Base-by-base conservation (phyloP, 2,329 filamentous ascomycete species). In the Aspergillus sp. region DNA sequence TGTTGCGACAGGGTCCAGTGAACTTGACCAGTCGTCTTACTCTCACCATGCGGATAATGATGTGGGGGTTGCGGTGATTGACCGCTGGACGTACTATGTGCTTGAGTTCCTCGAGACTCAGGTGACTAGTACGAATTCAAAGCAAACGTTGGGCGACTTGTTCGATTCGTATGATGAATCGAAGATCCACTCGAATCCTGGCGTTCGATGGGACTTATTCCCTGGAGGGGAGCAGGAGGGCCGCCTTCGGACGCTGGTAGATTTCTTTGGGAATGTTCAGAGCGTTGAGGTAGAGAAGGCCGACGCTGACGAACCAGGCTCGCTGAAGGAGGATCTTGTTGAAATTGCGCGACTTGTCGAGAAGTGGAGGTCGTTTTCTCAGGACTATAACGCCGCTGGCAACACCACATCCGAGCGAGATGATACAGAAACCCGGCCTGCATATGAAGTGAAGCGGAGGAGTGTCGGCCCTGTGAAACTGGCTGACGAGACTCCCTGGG, bases 251-350 rank as follows among this genome's bases (percentile, higher is more conserved):
- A 82, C 95, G 30, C 86, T 99, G 41, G 96, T 96, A 68, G 95
- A 99, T 73, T 99, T 99, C 77, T 98, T 99, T 63, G 95, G 95
- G 22, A 99, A 98, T 72, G 92, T 98, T 13, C 95, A 99, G 73
- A 96, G 93, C 66, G 93, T 99, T 3, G 95, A 98, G 75, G 86
- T 98, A 3, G 90, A 95, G 64, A 82, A 82, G 24, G 79, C 80
- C 45, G 81, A 83, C 51, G 63, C 69, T 39, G 82, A 86, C 46
- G 86, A 87, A 50, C 70, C 67, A 15, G 73, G 69, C 54, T 76
- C 69, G 20, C 79, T 84, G 74, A 78, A 79, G 60, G 88, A 93
- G 65, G 92, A 97, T 67, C 76, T 97, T 60, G 77, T 89, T 34
- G 85, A 87, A n/a, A 82, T 97, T 48, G 89, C 81, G 44, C 77